Evolutionary conservation across 1,284 basidiomycete genomes (phyloP).

Genomic region (Ustilago loliicola): DNA sequence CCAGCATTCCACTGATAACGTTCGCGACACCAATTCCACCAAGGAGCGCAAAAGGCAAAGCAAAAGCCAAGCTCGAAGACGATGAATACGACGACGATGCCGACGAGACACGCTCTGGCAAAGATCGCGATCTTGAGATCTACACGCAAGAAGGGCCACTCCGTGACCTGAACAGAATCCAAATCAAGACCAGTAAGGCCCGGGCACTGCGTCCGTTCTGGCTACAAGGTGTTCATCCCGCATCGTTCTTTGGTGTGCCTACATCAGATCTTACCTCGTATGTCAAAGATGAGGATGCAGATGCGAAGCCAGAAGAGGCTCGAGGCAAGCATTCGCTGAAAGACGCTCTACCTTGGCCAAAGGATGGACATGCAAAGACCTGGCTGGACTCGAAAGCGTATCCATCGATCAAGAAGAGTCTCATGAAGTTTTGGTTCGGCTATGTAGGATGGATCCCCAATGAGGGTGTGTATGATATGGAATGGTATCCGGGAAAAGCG

Average conservation of each 20-base stretch:
- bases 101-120: slow-evolving; percentile 14
- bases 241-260: slow-evolving; percentile 34
- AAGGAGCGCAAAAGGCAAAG: slow-evolving; percentile 19
- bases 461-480: slow-evolving; percentile 38
- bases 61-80: slow-evolving; percentile 12
- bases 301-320: slow-evolving; percentile 3
- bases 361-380: slow-evolving; percentile 26
- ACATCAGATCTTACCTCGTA: background rate
- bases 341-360: slow-evolving; percentile 32
- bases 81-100: slow-evolving; percentile 18
- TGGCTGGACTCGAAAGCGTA: slow-evolving; percentile 23
- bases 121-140: slow-evolving; percentile 26
- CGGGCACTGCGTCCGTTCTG: slow-evolving; percentile 28
- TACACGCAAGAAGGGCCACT: slow-evolving; percentile 21
- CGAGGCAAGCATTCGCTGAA: background rate
- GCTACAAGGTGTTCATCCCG: slow-evolving; percentile 30
- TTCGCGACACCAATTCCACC: background rate
- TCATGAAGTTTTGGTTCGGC: slow-evolving; percentile 26
- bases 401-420: slow-evolving; percentile 18
- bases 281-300: slow-evolving; percentile 10
- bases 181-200: slow-evolving; percentile 28
- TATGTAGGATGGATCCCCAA: slow-evolving; percentile 38
- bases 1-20: background rate
- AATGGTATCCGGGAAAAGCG: slow-evolving; percentile 47
- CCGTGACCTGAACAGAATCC: slow-evolving; percentile 10